These are phyloP conservation scores for Quercus phellos DNA, from an alignment of 331 rosid genomes.

Conservation along the genomic window DNA sequence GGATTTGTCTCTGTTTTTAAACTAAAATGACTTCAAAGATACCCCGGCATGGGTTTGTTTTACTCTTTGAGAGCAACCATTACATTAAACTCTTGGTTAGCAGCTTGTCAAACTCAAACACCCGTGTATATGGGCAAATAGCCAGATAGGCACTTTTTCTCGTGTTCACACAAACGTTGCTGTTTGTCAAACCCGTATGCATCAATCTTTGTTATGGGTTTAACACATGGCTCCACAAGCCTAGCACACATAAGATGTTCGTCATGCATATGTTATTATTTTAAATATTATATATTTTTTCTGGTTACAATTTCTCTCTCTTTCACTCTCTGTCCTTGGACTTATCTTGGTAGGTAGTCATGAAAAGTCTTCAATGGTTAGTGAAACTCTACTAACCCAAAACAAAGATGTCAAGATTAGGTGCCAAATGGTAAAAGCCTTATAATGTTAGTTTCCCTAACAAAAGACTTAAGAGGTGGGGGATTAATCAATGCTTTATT, in stretches of 20 bases:
- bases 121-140: conserved; percentile 17
- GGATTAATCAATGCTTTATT: neutral
- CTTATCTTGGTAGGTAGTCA: conserved; percentile 28
- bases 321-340: conserved; percentile 18
- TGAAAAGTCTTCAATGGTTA: conserved; percentile 49
- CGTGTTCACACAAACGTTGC: conserved; percentile 19
- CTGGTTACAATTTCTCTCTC: conserved; percentile 8
- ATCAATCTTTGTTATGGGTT: neutral
- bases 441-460: conserved; percentile 64
- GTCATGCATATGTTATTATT: conserved; percentile 33
- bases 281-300: neutral
- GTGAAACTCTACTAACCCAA: conserved; percentile 58
- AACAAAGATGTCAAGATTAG: conserved; percentile 62
- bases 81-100: neutral
- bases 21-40: neutral
- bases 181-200: conserved; percentile 10
- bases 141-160: neutral
- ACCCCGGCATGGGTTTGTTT: neutral
- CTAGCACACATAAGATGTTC: conserved; percentile 20
- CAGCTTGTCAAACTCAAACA: conserved; percentile 27
- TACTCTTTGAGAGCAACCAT: neutral
- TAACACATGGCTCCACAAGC: neutral
- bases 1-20: neutral
- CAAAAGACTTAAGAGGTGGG: conserved; percentile 41
- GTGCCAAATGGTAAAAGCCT: conserved; percentile 43